Evolutionary conservation across 2,329 filamentous ascomycete species (phyloP), one percentile per base, ranked within the genome.

Genomic region (Emmonsia crescens): DNA sequence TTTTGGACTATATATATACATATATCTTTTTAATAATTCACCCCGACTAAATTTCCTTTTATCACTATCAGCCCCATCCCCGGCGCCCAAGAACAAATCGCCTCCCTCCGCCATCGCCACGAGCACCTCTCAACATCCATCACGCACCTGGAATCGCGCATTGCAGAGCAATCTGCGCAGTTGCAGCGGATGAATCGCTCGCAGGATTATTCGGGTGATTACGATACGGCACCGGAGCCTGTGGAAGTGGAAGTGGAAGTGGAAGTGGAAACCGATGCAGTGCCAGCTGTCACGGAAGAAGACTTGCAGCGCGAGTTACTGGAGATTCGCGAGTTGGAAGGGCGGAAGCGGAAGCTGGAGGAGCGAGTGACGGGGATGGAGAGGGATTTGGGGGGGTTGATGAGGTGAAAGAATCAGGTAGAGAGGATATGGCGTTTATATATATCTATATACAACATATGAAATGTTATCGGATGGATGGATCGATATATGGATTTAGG

Each of bases 11-110:
- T 57, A 36, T 8, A 38, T 52, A 29, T 55, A 44, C 14, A 60
- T 38, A 5, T 12, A 44, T 19, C 40, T 60, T 42, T 19, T 27
- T 42, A 46, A 24, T 59, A 64, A 70, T 63, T 67, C 66, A 56
- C 58, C 9, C 8, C 54, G 21, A 3, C 54, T 56, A 56, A 56
- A n/a, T n/a, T 33, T 24, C 21, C 29, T 54, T n/a, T 54, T 24
- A 16, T 36, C 52, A 10, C 48, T 5, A n/a, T 29, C 60, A 85
- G 83, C 71, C 88, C 90, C 40, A 82, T 96, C 33, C 83, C 88
- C 0, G 92, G 91, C 4, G 90, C 89, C 4, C 74, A 82, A 19
- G 90, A 96, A 69, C 83, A 86, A 64, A 95, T 97, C 66, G 79
- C 85, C 0, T 80, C 81, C 48, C 80, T 96, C 70, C 82, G 91